Base-by-base conservation (phyloP, 2,329 filamentous ascomycete species). In the Tolypocladium endophyticum region DNA sequence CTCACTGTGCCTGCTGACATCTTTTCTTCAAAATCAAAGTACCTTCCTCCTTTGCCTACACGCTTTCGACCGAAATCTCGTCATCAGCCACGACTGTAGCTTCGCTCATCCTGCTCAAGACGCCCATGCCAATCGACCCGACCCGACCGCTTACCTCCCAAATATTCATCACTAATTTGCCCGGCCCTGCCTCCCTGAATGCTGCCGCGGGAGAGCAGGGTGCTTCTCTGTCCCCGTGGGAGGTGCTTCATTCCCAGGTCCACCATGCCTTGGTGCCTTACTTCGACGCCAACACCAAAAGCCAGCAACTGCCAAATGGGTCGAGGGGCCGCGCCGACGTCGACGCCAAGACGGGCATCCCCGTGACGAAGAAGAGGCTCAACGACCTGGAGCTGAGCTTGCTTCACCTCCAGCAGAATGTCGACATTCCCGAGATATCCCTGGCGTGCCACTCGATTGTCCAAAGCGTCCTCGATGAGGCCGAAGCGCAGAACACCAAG, bases 361-460 rank as follows among this genome's bases (percentile, higher is more conserved):
- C 94, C 20, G 91, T 93, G n/a, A 93, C 94, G 25, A 96, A 96
- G 80, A 96, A 96, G 83, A 90, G 92, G 70, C 87, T 97, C 73
- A 94, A 93, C 57, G 95, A 99, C 73, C 77, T 99, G 66, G 92
- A 96, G 73, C 81, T 96, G 67, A 94, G 89, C 66, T 78, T 99
- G 68, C 82, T 92, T 60, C 93, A 99, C 70, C 80, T 99, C 59
- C 92, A 97, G 74, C 92, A 99, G 74, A 97, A 99, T 74, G 92
- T 96, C 59, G 95, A 99, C 74, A 97, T 99, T 58, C 94, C 94
- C 25, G 91, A 96, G 67, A 83, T 97, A 57, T 88, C 90, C 23
- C 79, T 99, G 63, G 87, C 90, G 14, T 87, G 97, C 65, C 92
- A 97, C 69, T 89, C 92, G 35, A 83, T 95, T 38, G 91, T 99